Base-by-base conservation (phyloP, 1,284 basidiomycete genomes). In the Fomitopsis betulina region DNA sequence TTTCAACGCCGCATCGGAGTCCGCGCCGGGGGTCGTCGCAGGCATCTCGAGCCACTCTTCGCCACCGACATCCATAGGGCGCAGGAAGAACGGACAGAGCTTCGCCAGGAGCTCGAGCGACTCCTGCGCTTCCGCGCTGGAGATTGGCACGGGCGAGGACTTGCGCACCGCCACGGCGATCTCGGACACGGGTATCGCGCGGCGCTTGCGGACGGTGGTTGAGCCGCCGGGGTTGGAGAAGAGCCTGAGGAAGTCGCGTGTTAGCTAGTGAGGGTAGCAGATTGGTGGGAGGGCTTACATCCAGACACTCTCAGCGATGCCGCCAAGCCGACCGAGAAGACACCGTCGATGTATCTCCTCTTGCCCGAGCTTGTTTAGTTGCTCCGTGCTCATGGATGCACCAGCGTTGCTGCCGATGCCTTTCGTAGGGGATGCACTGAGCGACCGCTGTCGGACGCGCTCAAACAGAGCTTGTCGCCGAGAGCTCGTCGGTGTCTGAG, bases 31-130 rank as follows among this genome's bases (percentile, higher is more conserved):
- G 59, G 72, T 67, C 2, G 79, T 68, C 15, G 85, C 79, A 32
- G 89, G 89, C 89, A 91, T 91, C 71, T 92, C 90, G 8, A 92
- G 73, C 89, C 89, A 92, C 55, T 87, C 87, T 66, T 85, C 83
- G n/a, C 83, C 82, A 8, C 74, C 80, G 19, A 91, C 79, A 61
- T 80, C 75, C 10, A 90, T 72, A 53, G 75, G 76, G 65, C 78
- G 84, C 57, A 93, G 69, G 75, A 92, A 92, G 73, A 91, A 92
- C 0, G 89, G 89, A 66, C 90, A 92, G 17, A 91, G 72, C 40
- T 78, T 78, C 6, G 79, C 75, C 53, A 93, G 77, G 69, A 92
- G 76, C 21, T 73, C 72, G 40, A 93, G 70, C 2, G 88, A 91
- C 65, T 91, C 89, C 53, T 79, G 81, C 2, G 89, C 89, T 71